Evolutionary conservation across 2,329 filamentous ascomycete species (phyloP), one percentile per base, ranked within the genome.

Genomic region (Lecanicillium sp.): DNA sequence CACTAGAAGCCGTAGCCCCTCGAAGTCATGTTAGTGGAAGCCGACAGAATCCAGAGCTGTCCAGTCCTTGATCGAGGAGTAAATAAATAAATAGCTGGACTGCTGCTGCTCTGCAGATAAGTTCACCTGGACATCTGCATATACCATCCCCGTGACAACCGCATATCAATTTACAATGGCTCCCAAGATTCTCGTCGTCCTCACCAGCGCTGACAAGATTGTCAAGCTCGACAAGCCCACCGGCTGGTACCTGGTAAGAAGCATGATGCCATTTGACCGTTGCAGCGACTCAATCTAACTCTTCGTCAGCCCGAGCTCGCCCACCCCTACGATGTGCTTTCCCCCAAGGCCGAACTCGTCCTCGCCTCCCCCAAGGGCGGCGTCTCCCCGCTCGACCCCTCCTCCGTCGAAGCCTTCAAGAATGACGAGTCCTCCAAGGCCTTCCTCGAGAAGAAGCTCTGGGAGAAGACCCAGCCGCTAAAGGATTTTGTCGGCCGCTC

Each of bases 241-340:
- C 0, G 85, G 85, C 54, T 88, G 84, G 84, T 88, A 79, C 60
- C 68, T 88, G 58, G 80, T 83, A 68, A 41, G 69, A 32, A n/a
- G n/a, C n/a, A n/a, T n/a, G n/a, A n/a, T n/a, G n/a, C n/a, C n/a
- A n/a, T 9, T 11, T 6, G 8, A 8, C 20, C 12, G 35, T 37
- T 17, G 12, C 23, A 15, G 32, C 37, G 21, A 35, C 4, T 41
- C 36, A 24, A 37, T 41, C 27, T 44, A 36, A 24, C n/a, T 26
- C 15, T 12, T 37, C 27, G 7, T 30, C 50, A 78, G 75, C 72
- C 77, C 49, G 83, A 86, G 60, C 70, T 86, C 48, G 77, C 82
- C 40, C 83, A 86, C 65, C 81, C 82, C 14, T 79, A 81, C 64
- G 69, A 81, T 42, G 71, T 77, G 51, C 73, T 86, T 37, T 52